Evolutionary conservation across 1,139 yeast genomes (phyloP).

Genomic region (Diutina siamensis): DNA sequence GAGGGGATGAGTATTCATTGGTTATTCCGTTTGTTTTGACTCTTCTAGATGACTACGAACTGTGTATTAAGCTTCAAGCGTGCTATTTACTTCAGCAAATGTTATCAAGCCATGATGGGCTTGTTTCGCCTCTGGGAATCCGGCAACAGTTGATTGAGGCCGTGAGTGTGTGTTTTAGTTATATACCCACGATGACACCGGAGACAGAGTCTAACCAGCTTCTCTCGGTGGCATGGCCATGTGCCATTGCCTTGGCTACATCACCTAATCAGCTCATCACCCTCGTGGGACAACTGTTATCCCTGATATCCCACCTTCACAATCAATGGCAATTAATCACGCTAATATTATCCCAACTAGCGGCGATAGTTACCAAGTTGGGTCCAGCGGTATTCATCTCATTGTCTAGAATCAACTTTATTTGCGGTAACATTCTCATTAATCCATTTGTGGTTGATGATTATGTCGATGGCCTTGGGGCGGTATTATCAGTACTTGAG

Average conservation of each 20-base stretch:
- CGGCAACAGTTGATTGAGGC: background rate
- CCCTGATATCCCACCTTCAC: background rate
- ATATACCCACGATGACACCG: background rate
- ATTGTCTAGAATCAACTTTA: background rate
- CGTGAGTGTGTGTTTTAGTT: background rate
- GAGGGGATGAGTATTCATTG: background rate
- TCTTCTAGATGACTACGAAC: constrained; percentile 2
- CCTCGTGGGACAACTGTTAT: background rate
- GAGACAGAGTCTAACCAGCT: background rate
- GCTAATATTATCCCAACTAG: background rate
- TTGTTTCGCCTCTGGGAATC: background rate
- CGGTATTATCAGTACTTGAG: background rate
- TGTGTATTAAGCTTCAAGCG: background rate
- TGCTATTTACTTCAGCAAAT: background rate
- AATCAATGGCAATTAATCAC: background rate
- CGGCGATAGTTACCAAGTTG: background rate
- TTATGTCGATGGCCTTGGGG: constrained; percentile 1
- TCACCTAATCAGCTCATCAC: background rate
- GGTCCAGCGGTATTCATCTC: background rate
- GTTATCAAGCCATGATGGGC: background rate
- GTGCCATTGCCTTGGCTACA: background rate
- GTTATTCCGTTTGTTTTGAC: background rate
- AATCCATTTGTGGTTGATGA: constrained; percentile 3
- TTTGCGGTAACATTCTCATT: background rate
- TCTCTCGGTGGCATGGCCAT: background rate